Base-by-base conservation (phyloP, 2,329 filamentous ascomycete genomes). In the Pleoardoris graminearum region DNA sequence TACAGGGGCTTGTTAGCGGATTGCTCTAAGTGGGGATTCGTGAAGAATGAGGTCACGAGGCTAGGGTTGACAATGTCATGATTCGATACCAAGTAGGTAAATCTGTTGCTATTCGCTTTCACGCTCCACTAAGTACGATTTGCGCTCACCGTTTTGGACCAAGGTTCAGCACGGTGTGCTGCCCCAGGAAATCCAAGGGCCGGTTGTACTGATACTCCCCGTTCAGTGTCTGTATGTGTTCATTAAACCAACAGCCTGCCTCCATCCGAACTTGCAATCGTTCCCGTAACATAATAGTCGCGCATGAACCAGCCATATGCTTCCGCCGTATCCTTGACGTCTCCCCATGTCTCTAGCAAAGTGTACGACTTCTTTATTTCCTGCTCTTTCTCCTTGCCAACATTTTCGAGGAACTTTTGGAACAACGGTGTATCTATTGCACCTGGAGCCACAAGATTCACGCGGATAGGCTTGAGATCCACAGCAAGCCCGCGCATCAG, bases 231-330 rank as follows among this genome's bases (percentile, higher is more conserved):
- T n/a, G n/a, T n/a, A n/a, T n/a, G n/a, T n/a, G n/a, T n/a, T n/a
- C n/a, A 37, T 42, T 37, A 39, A 5, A 61, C 53, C 57, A 68
- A 51, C 48, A 75, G 48, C 38, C 62, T 67, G 6, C 76, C 76
- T 11, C 75, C 76, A 59, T 76, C 70, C 19, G 64, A 65, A 8
- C 61, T 60, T 7, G 75, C 56, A 23, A 67, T 50, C 10, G 53
- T 59, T 1, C 76, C 77, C 1, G 70, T 76, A 8, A 69, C 66
- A 59, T 73, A 76, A 30, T 58, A 46, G 63, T 78, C 76, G 55
- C 70, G 73, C 76, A 79, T 79, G 8, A 73, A 39, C 59, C 73
- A 77, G 3, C 74, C 58, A 69, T 78, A 79, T 17, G 72, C 70
- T 65, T 79, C 76, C 1, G 76, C 76, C 48, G 74, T 60, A 61